These are phyloP conservation scores for Rhodotorula paludigena DNA, from an alignment of 768 basidiomycete genomes.

Conservation along the genomic window DNA sequence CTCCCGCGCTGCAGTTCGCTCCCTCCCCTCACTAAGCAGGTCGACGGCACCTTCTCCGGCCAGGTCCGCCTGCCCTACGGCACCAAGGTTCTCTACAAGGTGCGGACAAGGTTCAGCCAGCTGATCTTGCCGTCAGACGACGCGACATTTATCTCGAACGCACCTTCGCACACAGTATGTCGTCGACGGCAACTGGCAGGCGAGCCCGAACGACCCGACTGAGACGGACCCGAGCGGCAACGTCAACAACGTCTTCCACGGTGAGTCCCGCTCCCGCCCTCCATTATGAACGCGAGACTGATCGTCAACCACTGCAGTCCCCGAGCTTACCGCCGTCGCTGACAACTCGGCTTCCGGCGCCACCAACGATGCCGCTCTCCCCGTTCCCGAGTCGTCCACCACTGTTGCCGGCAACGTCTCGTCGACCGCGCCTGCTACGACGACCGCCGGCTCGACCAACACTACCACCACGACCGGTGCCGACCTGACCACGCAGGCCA, in stretches of 20 bases:
- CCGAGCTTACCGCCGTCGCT: neutral
- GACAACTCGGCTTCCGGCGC: neutral
- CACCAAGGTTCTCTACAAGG: slow-evolving; percentile 63
- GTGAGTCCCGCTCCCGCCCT: neutral
- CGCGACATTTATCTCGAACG: neutral
- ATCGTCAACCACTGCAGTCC: neutral
- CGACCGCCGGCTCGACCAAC: neutral
- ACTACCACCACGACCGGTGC: neutral
- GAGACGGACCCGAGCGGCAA: slow-evolving; percentile 63
- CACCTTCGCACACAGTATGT: slow-evolving; percentile 54
- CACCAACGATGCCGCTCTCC: slow-evolving; percentile 9
- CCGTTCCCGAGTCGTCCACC: slow-evolving; percentile 21
- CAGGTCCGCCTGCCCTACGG: slow-evolving; percentile 59
- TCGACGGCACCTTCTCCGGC: slow-evolving; percentile 57
- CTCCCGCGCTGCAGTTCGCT: slow-evolving; percentile 51
- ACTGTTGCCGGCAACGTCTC: slow-evolving; percentile 26
- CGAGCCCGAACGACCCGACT: slow-evolving; percentile 56
- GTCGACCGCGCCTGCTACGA: neutral
- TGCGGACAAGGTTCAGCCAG: neutral
- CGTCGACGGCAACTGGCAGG: slow-evolving; percentile 66
- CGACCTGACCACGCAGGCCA: no score
- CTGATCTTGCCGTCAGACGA: neutral
- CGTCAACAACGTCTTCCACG: slow-evolving; percentile 60
- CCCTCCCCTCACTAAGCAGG: slow-evolving; percentile 53
- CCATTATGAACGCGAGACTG: neutral